A percentile compares a stretch with the other conserved stretches of the same genome.
These are phyloP conservation scores for Leccinum pachyderme DNA, from an alignment of 1,284 basidiomycete species.

Conservation along the genomic window DNA sequence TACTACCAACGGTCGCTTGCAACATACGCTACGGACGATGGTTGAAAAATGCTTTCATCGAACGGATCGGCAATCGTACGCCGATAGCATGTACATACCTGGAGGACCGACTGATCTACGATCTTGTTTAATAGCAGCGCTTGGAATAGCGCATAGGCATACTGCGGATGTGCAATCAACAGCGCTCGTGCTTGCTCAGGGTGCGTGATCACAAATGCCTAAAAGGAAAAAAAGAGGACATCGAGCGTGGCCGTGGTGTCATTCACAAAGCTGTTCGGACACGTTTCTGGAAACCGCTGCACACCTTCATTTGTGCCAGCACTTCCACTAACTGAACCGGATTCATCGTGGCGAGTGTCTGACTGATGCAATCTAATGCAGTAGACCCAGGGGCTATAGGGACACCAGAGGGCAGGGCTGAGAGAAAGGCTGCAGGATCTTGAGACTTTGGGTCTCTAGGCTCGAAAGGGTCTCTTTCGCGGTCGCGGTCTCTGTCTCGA, in stretches of 20 bases:
- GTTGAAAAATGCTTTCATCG: constrained; percentile 12
- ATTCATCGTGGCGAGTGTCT: constrained; percentile 82
- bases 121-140: constrained; percentile 93
- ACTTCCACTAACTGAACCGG: constrained; percentile 91
- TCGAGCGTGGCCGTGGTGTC: constrained; percentile 13
- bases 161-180: constrained; percentile 84
- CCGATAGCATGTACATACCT: constrained; percentile 42
- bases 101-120: constrained; percentile 83
- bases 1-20: constrained; percentile 28
- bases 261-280: constrained; percentile 27
- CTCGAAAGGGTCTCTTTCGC: constrained; percentile 30
- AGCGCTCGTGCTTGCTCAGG: constrained; percentile 87
- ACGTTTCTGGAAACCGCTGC: constrained; percentile 30
- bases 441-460: constrained; percentile 30
- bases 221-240: constrained; percentile 11
- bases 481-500: constrained; percentile 28
- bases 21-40: constrained; percentile 32
- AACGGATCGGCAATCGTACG: constrained; percentile 13
- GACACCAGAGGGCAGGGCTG: constrained; percentile 75
- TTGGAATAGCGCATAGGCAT: constrained; percentile 96
- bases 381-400: constrained; percentile 74
- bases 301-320: constrained; percentile 96
- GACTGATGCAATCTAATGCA: constrained; percentile 83
- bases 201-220: constrained; percentile 88
- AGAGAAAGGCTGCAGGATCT: constrained; percentile 57